A percentile compares a stretch with the other conserved stretches of the same genome.
phyloP scores from a whole-genome alignment of 169 alveolate species.

The Babesia caballi region DNA sequence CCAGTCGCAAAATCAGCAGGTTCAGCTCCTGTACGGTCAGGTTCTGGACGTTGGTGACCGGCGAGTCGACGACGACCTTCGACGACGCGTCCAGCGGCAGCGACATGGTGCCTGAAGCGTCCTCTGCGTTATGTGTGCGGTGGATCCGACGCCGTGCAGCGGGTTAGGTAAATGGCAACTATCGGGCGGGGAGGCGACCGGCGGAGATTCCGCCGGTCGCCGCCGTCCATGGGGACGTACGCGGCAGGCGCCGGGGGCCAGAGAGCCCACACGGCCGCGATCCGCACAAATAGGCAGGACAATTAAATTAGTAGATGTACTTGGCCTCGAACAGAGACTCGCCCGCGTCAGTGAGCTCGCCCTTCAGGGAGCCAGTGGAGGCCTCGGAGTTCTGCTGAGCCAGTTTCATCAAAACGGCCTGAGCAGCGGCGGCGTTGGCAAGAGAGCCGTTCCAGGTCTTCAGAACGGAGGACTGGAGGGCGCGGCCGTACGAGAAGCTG shows the following conservation, averaged over 20 bases:
- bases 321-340: slow-evolving; percentile 49
- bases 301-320: slow-evolving; percentile 34
- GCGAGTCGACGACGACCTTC: slow-evolving; percentile 3
- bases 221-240: background rate
- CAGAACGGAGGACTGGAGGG: slow-evolving; percentile 93
- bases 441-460: slow-evolving; percentile 96
- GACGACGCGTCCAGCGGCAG: slow-evolving; percentile 22
- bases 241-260: background rate
- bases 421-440: slow-evolving; percentile 93
- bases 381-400: slow-evolving; percentile 97
- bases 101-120: background rate
- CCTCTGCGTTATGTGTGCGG: background rate
- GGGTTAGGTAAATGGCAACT: no score
- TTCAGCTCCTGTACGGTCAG: slow-evolving; percentile 59
- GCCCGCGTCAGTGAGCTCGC: slow-evolving; percentile 71
- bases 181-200: background rate
- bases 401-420: slow-evolving; percentile 89
- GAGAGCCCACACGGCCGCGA: no score
- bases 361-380: slow-evolving; percentile 86
- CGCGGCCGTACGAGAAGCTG: slow-evolving; percentile 98
- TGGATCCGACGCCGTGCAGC: no score
- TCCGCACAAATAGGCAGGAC: no score
- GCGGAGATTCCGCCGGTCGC: background rate
- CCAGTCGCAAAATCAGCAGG: slow-evolving; percentile 48
- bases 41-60: slow-evolving; percentile 20